phyloP scores from a whole-genome alignment of 352 stramenopile genomes.

The Globisporangium emineosum region DNA sequence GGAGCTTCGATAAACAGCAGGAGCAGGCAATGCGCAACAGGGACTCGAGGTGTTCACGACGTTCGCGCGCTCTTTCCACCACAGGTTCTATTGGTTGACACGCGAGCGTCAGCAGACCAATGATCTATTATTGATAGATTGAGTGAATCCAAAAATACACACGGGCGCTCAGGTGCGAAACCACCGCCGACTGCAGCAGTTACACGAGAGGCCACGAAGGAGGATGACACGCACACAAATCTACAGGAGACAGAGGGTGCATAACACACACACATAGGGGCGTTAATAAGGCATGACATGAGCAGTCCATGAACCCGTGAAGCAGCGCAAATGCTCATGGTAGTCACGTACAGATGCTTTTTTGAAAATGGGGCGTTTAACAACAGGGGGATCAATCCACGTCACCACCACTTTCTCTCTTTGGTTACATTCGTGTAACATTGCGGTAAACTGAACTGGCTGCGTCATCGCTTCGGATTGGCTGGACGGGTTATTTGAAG shows the following conservation, averaged over 20 bases:
- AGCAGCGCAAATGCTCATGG: neutral
- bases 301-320: neutral
- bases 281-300: neutral
- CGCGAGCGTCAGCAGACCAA: neutral
- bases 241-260: neutral
- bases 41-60: neutral
- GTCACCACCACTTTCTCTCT: neutral
- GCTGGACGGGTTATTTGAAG: too few species aligned
- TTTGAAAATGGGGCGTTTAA: neutral
- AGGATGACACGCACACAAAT: neutral
- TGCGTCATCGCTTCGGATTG: too few species aligned
- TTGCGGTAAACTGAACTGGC: neutral
- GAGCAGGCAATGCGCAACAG: neutral
- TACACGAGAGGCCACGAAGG: neutral
- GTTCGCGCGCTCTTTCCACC: neutral
- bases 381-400: neutral
- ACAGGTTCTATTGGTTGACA: slow-evolving; percentile 9
- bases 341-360: neutral
- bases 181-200: slow-evolving; percentile 16
- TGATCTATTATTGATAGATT: neutral
- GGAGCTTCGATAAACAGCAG: neutral
- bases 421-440: neutral
- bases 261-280: neutral
- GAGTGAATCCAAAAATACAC: neutral
- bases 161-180: slow-evolving; percentile 3